phyloP scores from a whole-genome alignment of 1,139 yeast species.

The Hyphopichia wangnamkhiaoensis region DNA sequence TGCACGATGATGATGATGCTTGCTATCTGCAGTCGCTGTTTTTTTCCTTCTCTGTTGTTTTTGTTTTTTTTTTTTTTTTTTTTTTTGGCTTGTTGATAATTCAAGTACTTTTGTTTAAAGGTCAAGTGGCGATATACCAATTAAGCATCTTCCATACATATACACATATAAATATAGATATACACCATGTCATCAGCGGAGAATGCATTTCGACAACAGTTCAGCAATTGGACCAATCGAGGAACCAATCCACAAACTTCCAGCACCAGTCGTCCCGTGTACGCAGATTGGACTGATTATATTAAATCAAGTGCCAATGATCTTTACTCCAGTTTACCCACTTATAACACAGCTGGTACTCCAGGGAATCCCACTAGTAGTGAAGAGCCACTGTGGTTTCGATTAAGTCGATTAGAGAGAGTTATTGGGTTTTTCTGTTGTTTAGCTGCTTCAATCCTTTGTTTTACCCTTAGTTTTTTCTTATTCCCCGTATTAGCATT shows the following conservation, averaged over 20 bases:
- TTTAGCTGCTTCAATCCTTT: conserved; percentile 70
- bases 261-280: conserved; percentile 23
- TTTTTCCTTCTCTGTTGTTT: too few relatives aligned
- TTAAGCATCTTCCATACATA: too few relatives aligned
- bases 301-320: conserved; percentile 44
- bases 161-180: too few relatives aligned
- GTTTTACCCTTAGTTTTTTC: conserved; percentile 80
- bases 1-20: too few relatives aligned
- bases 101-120: too few relatives aligned
- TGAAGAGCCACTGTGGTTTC: conserved; percentile 56
- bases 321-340: conserved; percentile 42
- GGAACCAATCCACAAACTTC: conserved; percentile 12
- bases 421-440: conserved; percentile 77
- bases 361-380: conserved; percentile 15
- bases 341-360: conserved; percentile 26
- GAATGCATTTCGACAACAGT: conserved; percentile 43
- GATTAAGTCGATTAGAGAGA: conserved; percentile 75
- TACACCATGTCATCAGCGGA: conserved; percentile 40
- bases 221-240: conserved; percentile 41
- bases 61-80: too few relatives aligned
- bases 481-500: conserved; percentile 87
- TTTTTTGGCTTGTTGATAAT: too few relatives aligned
- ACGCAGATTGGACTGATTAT: conserved; percentile 50
- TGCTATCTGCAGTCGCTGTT: too few relatives aligned
- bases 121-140: too few relatives aligned